Base-by-base conservation (phyloP, 2,329 filamentous ascomycete genomes). In the Botryotinia calthae region DNA sequence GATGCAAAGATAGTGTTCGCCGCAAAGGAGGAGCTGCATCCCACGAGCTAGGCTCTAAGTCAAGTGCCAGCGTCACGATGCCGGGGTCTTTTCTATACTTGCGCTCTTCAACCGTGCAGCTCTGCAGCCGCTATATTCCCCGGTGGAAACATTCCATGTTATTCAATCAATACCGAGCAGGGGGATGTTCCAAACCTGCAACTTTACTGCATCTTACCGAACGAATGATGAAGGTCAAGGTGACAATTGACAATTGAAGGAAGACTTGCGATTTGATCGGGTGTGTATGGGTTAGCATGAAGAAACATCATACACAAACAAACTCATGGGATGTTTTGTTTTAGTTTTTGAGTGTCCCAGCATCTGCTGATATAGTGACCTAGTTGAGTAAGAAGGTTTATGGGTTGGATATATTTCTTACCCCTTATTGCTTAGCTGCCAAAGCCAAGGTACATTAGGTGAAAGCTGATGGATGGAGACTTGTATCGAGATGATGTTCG, bases 191-290 rank as follows among this genome's bases (percentile, higher is more conserved):
- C 64, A 58, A 66, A 72, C n/a, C 37, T 72, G 70, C 62, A 67
- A 59, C 70, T 72, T 46, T 54, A 18, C 37, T 72, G 70, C 70
- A 67, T 16, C 62, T 72, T 59, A 40, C 62, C 70, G 70, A 51
- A 61, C 37, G 48, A 59, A 40, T 56, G 62, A 51, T 58, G 62
- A 68, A 61, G 58, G 67, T 28, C 40, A 40, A 64, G 63, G 62
- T 56, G 51, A 56, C 51, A 56, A 56, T 56, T 56, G 68, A 68
- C 40, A 20, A 67, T 67, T 67, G 62, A 72, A 72, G 62, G 51
- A 72, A 68, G 70, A 72, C 70, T 68, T 72, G 70, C 70, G 62
- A 72, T 68, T 72, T 72, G 70, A 25, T 44, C 37, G n/a, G 56
- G 54, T 68, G 48, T 68, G 28, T 59, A 46, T 16, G 51, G 51